Percentiles rank a stretch among this genome's conserved stretches.
Conservation (phyloP, 1,139 yeast species). For the Taphrina populina region DNA sequence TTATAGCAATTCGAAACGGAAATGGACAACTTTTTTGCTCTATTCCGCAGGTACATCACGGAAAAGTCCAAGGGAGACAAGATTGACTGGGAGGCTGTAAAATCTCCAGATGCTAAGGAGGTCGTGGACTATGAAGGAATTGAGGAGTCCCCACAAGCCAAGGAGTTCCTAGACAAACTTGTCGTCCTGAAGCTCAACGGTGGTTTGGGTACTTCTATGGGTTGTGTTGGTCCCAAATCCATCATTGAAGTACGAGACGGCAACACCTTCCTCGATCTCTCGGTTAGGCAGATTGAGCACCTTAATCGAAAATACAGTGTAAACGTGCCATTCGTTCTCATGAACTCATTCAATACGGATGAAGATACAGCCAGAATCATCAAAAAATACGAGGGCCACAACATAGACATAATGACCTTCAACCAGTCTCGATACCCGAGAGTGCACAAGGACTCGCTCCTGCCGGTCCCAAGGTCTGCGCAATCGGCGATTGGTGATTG, state of each 20-base stretch:
- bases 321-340: slow-evolving; percentile 90
- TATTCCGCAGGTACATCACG: slow-evolving; percentile 85
- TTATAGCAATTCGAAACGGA: slow-evolving; percentile 69
- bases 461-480: slow-evolving; percentile 82
- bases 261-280: slow-evolving; percentile 88
- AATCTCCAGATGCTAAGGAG: slow-evolving; percentile 83
- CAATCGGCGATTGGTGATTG: slow-evolving; percentile 79
- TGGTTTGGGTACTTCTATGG: slow-evolving; percentile 99
- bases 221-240: slow-evolving; percentile 98
- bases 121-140: slow-evolving; percentile 73
- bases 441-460: slow-evolving; percentile 85
- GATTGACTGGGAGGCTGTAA: slow-evolving; percentile 87
- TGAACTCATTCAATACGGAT: slow-evolving; percentile 98
- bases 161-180: slow-evolving; percentile 68
- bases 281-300: slow-evolving; percentile 96
- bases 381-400: slow-evolving; percentile 94
- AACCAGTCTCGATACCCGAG: slow-evolving; percentile 97
- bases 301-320: slow-evolving; percentile 86
- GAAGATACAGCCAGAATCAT: slow-evolving; percentile 92
- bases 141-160: slow-evolving; percentile 39
- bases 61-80: slow-evolving; percentile 75
- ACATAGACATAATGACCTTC: slow-evolving; percentile 91
- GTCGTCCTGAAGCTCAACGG: slow-evolving; percentile 96
- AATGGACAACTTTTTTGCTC: slow-evolving; percentile 91
- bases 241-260: slow-evolving; percentile 98